phyloP scores from a whole-genome alignment of 2,329 filamentous ascomycete species.

The Penicillium freii region DNA sequence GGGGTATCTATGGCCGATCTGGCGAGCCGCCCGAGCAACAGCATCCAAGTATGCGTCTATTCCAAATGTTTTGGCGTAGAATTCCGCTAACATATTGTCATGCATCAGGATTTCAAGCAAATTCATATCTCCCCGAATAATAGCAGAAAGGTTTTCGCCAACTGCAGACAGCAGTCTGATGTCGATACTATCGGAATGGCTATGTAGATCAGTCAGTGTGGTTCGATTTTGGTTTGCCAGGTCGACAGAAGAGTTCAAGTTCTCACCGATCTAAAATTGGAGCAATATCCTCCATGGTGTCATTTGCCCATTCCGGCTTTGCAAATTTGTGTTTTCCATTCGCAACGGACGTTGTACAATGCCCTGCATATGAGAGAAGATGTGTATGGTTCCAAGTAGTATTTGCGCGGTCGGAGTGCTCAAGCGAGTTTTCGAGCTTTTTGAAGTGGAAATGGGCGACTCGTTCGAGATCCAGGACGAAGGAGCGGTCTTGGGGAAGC shows the following conservation, averaged over 20 bases:
- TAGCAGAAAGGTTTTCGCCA: conserved; percentile 36
- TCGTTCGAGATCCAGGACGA: conserved; percentile 15
- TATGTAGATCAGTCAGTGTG: conserved; percentile 6
- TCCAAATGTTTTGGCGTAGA: conserved; percentile 33
- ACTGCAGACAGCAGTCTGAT: conserved; percentile 13
- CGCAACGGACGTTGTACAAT: conserved; percentile 12
- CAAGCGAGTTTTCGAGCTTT: background rate
- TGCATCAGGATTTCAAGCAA: conserved; percentile 41
- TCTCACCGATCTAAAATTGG: conserved; percentile 13
- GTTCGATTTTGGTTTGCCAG: background rate
- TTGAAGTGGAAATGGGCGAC: conserved; percentile 23
- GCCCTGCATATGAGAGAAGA: conserved; percentile 14
- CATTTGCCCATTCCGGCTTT: conserved; percentile 11
- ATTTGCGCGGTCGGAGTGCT: background rate
- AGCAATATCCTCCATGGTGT: conserved; percentile 9
- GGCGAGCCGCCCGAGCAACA: conserved; percentile 30
- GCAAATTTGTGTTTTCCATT: conserved; percentile 13
- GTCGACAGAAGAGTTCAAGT: too few relatives aligned
- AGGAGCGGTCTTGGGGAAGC: background rate
- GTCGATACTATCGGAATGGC: conserved; percentile 12
- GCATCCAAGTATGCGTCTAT: conserved; percentile 24
- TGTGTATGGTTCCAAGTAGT: conserved; percentile 11
- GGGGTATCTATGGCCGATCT: conserved; percentile 43
- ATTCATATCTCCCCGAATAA: conserved; percentile 35
- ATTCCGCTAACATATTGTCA: conserved; percentile 35